Conservation (phyloP, 2,329 filamentous ascomycete genomes). For the Fusarium hostae region DNA sequence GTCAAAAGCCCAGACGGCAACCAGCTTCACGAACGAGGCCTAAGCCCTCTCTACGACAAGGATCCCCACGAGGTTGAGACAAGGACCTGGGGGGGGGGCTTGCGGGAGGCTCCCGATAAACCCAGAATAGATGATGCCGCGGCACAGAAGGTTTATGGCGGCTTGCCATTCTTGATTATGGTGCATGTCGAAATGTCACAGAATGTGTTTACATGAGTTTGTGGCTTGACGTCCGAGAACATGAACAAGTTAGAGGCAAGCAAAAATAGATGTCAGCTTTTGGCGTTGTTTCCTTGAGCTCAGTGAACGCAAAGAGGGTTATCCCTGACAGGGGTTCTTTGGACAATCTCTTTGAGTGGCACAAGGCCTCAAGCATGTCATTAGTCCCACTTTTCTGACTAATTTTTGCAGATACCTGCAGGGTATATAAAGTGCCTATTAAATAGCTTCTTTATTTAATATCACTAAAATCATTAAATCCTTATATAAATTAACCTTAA, state of each 20-base stretch:
- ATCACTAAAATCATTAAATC: no score
- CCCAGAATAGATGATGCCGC: conserved; percentile 11
- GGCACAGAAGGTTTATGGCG: background rate
- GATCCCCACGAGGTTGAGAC: conserved; percentile 15
- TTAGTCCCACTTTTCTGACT: no score
- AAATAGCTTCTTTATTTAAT: no score
- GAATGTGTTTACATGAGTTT: background rate
- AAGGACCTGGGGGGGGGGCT: conserved; percentile 1
- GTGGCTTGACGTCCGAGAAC: conserved; percentile 24
- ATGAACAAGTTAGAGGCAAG: background rate
- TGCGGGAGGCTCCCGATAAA: conserved; percentile 12
- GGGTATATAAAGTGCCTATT: no score
- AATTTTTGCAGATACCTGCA: no score
- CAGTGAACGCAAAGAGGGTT: background rate
- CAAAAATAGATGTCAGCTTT: conserved; percentile 1
- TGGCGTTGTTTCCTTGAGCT: background rate
- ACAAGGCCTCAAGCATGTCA: no score
- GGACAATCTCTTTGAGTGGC: no score
- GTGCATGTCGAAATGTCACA: conserved; percentile 2
- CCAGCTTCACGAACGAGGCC: conserved; percentile 10
- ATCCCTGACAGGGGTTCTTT: conserved; percentile 22
- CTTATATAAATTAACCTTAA: no score
- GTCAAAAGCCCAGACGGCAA: conserved; percentile 6
- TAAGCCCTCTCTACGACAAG: conserved; percentile 1
- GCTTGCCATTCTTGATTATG: background rate